Evolutionary conservation across 225 moss, liverwort and hornwort genomes (phyloP).

Genomic region (Straminergon stramineum): DNA sequence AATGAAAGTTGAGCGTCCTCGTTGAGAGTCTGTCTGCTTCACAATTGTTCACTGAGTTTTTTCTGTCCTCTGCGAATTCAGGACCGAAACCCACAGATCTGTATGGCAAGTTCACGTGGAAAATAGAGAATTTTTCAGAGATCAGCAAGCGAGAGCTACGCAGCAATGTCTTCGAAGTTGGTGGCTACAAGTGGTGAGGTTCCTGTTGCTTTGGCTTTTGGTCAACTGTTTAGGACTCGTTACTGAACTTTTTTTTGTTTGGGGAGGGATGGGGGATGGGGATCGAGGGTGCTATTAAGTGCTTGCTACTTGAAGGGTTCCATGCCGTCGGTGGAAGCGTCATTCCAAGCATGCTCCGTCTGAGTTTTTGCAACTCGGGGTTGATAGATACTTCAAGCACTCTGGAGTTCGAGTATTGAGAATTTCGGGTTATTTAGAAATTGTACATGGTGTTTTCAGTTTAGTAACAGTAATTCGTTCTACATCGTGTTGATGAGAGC

Average conservation of each 20-base stretch:
- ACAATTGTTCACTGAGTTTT: background rate
- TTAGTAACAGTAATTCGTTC: background rate
- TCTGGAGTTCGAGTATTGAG: background rate
- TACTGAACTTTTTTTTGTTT: background rate
- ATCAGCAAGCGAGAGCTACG: constrained; percentile 99
- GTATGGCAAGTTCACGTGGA: constrained; percentile 99
- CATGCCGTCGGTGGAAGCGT: background rate
- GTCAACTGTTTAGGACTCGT: background rate
- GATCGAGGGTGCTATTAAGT: background rate
- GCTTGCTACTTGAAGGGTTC: background rate
- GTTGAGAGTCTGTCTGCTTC: background rate
- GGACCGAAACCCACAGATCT: constrained; percentile 94
- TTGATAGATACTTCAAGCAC: background rate
- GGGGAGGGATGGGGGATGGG: background rate
- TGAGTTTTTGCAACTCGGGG: background rate
- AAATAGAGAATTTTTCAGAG: constrained; percentile 97
- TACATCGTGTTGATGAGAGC: background rate
- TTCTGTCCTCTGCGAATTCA: constrained; percentile 34
- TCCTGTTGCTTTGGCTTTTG: background rate
- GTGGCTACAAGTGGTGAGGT: constrained; percentile 98
- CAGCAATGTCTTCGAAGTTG: constrained; percentile 99
- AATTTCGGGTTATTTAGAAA: background rate
- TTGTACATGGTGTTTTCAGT: background rate
- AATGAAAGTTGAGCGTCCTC: background rate
- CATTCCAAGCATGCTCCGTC: background rate